A percentile compares a stretch with the other conserved stretches of the same genome.
phyloP scores from a whole-genome alignment of 768 basidiomycete genomes.

The Tricholoma furcatifolium region DNA sequence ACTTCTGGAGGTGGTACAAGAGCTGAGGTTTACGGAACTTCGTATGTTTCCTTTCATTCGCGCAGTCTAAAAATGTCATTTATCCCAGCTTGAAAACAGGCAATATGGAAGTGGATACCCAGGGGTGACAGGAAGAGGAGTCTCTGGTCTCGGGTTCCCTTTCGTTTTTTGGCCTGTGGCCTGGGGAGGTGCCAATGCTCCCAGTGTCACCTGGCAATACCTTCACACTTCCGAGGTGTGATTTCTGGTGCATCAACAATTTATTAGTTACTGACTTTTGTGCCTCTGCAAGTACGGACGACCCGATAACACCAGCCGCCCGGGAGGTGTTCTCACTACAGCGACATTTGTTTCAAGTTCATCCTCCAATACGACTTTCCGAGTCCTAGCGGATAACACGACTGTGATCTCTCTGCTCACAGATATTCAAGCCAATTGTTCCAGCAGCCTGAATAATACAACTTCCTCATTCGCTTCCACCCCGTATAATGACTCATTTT shows the following conservation, averaged over 20 bases:
- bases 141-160: constrained; percentile 45
- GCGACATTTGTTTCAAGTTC: constrained; percentile 39
- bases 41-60: constrained; percentile 23
- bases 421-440: constrained; percentile 38
- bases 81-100: constrained; percentile 27
- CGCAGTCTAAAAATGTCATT: background rate
- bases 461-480: constrained; percentile 21
- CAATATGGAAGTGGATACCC: constrained; percentile 59
- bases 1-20: constrained; percentile 46
- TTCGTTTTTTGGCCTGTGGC: constrained; percentile 58
- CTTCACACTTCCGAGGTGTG: constrained; percentile 37
- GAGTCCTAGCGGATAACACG: constrained; percentile 43
- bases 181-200: constrained; percentile 37
- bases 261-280: background rate
- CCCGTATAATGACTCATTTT: constrained; percentile 29
- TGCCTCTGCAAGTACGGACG: constrained; percentile 41
- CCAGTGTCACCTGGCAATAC: constrained; percentile 19
- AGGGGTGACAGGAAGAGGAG: constrained; percentile 36
- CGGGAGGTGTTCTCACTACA: constrained; percentile 41
- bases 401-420: constrained; percentile 40
- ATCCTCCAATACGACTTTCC: constrained; percentile 33
- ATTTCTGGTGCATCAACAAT: background rate
- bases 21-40: constrained; percentile 35
- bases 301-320: constrained; percentile 41
- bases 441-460: constrained; percentile 22